A percentile compares a stretch with the other conserved stretches of the same genome.
Evolutionary conservation across 1,284 basidiomycete genomes (phyloP).

Genomic region (Ganoderma multipileum): DNA sequence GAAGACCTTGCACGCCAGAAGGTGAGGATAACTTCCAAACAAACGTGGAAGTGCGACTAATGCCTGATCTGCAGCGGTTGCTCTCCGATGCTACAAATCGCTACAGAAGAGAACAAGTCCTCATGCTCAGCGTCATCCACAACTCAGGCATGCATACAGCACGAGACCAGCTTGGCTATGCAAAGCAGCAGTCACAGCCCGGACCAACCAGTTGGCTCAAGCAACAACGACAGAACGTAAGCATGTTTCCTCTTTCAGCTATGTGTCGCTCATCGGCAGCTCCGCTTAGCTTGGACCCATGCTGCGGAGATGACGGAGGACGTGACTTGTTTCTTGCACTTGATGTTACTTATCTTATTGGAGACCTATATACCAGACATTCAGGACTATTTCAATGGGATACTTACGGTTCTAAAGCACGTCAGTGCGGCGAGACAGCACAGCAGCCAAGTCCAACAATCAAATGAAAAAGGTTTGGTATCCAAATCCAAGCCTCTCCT

Average conservation of each 20-base stretch:
- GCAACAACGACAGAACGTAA: conserved; percentile 62
- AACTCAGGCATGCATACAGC: conserved; percentile 68
- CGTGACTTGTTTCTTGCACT: neutral
- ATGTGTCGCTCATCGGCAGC: conserved; percentile 23
- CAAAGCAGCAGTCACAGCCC: conserved; percentile 49
- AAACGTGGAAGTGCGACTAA: neutral
- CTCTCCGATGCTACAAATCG: conserved; percentile 62
- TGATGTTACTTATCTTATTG: conserved; percentile 15
- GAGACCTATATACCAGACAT: conserved; percentile 11
- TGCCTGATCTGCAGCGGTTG: conserved; percentile 49
- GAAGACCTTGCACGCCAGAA: conserved; percentile 75
- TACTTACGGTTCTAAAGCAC: neutral
- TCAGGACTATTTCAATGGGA: neutral
- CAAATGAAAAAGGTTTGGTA: conserved; percentile 15
- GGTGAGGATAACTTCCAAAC: conserved; percentile 11
- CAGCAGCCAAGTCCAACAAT: neutral
- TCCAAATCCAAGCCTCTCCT: conserved; percentile 12
- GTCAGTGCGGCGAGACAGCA: neutral
- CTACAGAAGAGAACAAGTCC: conserved; percentile 79
- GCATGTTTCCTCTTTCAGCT: conserved; percentile 25
- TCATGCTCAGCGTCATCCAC: conserved; percentile 82
- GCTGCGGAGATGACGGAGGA: conserved; percentile 38
- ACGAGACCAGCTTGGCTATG: conserved; percentile 54
- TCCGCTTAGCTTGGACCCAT: conserved; percentile 45
- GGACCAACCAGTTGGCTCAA: conserved; percentile 64